Base-by-base conservation (phyloP, 352 stramenopile genomes). In the Phytopythium litorale region DNA sequence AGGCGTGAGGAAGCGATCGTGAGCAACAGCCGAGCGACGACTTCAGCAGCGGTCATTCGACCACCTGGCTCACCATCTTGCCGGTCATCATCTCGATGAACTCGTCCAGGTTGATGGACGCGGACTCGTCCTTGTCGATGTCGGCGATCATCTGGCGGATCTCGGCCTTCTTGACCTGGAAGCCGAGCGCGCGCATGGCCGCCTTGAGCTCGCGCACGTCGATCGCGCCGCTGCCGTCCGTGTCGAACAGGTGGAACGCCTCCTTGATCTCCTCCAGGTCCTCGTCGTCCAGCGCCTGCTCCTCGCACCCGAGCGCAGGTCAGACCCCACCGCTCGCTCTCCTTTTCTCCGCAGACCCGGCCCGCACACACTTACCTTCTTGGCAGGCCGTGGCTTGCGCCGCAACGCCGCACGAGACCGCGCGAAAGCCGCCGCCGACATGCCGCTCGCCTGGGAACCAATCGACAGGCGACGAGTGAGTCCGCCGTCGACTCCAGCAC, bases 81-180 rank as follows among this genome's bases (percentile, higher is more conserved):
- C 90, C 89, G 2, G 90, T 97, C 74, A 97, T 97, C 83, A 98
- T 97, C 67, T 98, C 92, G 35, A 97, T 87, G 69, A 98, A 98
- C 65, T 98, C 92, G 67, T 97, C 88, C 72, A 96, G 87, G 61
- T 97, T 78, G 69, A 96, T 84, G 35, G 86, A 80, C 4, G 80
- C 81, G 9, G 82, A 95, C 65, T 97, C 89, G 69, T 98, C 92
- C 63, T 98, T 98, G 75, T 97, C 91, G n/a, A 98, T 91, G 66
- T 98, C 88, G 7, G 86, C 78, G 65, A 98, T 92, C 84, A 98
- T 92, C 67, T 94, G 73, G 21, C 87, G 79, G 60, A 98, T 97
- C 73, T 98, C 92, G 7, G 84, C 82, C 72, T 97, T 97, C 74
- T 97, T 97, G 15, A 96, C 83, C 60, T 97, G 89, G 66, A 98